A percentile compares a stretch with the other conserved stretches of the same genome.
phyloP scores from a whole-genome alignment of 352 stramenopile genomes.

The Phytophthora constricta region DNA sequence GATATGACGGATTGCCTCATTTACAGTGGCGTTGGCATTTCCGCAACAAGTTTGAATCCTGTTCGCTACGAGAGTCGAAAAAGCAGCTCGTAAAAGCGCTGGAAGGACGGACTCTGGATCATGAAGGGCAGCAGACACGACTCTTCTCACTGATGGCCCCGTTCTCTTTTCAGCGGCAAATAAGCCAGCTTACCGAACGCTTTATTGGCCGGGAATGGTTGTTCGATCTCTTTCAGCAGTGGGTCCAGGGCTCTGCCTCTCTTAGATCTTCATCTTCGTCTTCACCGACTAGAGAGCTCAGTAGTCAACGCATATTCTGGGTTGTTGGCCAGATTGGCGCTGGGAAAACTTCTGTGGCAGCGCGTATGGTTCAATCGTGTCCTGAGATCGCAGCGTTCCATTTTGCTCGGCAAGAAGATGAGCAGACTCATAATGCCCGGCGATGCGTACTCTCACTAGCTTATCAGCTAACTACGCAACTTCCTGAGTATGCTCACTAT shows the following conservation, averaged over 20 bases:
- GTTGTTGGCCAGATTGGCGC: slow-evolving; percentile 74
- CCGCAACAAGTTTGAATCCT: slow-evolving; percentile 44
- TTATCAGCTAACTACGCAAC: slow-evolving; percentile 80
- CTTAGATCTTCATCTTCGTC: neutral
- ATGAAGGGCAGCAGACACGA: slow-evolving; percentile 74
- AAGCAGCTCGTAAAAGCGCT: slow-evolving; percentile 66
- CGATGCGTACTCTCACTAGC: slow-evolving; percentile 73
- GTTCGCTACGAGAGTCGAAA: slow-evolving; percentile 58
- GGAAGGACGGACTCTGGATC: slow-evolving; percentile 64
- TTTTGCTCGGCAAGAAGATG: slow-evolving; percentile 74
- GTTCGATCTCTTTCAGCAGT: slow-evolving; percentile 52
- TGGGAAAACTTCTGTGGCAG: slow-evolving; percentile 69
- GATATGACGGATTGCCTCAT: slow-evolving; percentile 75
- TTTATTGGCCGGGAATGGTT: slow-evolving; percentile 75
- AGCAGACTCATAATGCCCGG: slow-evolving; percentile 73
- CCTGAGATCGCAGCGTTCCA: slow-evolving; percentile 81
- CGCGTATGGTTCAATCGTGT: slow-evolving; percentile 67
- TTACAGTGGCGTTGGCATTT: slow-evolving; percentile 34
- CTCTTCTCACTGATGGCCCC: slow-evolving; percentile 72
- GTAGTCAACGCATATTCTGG: slow-evolving; percentile 65
- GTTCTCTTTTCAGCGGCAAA: slow-evolving; percentile 78
- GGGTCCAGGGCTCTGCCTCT: slow-evolving; percentile 43
- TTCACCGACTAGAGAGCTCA: slow-evolving; percentile 9
- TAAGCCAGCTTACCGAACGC: slow-evolving; percentile 69
- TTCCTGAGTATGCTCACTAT: slow-evolving; percentile 70